Evolutionary conservation across 345 rosid genomes (phyloP), one percentile per base, ranked within the genome.

Genomic region (Excoecaria cochinchinensis): DNA sequence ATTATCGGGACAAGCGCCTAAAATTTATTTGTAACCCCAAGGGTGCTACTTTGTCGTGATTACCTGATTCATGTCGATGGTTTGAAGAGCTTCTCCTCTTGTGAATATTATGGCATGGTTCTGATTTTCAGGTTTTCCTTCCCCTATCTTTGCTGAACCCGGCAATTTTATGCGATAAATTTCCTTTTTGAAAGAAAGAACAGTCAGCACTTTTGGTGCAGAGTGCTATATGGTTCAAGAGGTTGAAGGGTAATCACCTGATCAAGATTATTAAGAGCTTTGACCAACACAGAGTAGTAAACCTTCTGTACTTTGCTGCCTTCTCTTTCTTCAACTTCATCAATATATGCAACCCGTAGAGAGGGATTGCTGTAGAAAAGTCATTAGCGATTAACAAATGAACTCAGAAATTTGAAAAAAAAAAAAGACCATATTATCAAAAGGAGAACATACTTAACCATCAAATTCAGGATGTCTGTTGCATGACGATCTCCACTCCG

Each of bases 11-110:
- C 48, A 42, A 63, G 14, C 39, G 14, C 39, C 16, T 13, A 31
- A 5, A 64, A 56, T 7, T 15, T 15, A 39, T 42, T 21, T 16
- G 12, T 3, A 36, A 40, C 63, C 53, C 16, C 9, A 55, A 47
- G 25, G 47, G 53, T 53, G 11, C 24, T 69, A 15, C 31, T 72
- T 58, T 71, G 46, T 21, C 8, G 38, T 64, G 67, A 31, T 70
- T 80, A 89, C 98, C 89, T 95, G 99, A 83, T 95, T 93, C 98
- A 95, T 95, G 85, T 95, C 99, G 83, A 95, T 95, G 64, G 97
- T 82, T 77, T 91, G 98, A 76, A 95, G 93, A 82, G 99, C 98
- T 89, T 93, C 99, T 76, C 97, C 99, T 66, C 99, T 87, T 56
- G 97, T 95, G 75, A 95, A 93, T 67, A 95, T 61, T 74, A 90